A percentile compares a stretch with the other conserved stretches of the same genome.
Evolutionary conservation across 2,329 filamentous ascomycete genomes (phyloP).

Genomic region (Colletotrichum tropicale): DNA sequence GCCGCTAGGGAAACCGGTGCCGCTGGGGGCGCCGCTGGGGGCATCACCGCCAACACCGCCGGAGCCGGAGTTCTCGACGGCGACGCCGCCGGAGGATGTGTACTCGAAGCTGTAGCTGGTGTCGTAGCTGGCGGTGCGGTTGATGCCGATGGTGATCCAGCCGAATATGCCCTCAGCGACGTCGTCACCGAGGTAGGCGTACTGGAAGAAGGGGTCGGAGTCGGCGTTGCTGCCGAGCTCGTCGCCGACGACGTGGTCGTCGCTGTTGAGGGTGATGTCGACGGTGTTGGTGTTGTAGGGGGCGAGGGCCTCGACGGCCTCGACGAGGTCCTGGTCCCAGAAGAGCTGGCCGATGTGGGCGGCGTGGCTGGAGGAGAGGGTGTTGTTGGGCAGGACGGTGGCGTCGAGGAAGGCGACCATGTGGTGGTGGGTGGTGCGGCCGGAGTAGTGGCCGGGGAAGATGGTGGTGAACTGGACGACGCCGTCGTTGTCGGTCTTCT

Average conservation of each 20-base stretch:
- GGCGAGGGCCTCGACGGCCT: not conserved
- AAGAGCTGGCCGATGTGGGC: slow-evolving; percentile 26
- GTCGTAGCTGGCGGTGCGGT: slow-evolving; percentile 22
- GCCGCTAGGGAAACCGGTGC: slow-evolving; percentile 6
- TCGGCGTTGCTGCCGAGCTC: slow-evolving; percentile 46
- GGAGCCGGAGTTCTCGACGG: not conserved
- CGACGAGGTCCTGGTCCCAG: slow-evolving; percentile 10
- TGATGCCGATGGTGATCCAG: slow-evolving; percentile 52
- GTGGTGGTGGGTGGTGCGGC: slow-evolving; percentile 54
- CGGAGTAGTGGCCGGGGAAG: slow-evolving; percentile 49
- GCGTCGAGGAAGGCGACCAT: slow-evolving; percentile 21
- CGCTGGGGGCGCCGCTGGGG: slow-evolving; percentile 5
- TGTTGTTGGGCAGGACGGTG: slow-evolving; percentile 40
- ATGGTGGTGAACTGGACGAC: slow-evolving; percentile 43
- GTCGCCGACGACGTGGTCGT: slow-evolving; percentile 48
- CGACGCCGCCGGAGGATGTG: not conserved
- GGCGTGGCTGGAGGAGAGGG: slow-evolving; percentile 46
- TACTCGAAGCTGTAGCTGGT: not conserved
- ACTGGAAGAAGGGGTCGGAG: slow-evolving; percentile 58
- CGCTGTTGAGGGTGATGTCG: slow-evolving; percentile 15
- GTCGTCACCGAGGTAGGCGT: slow-evolving; percentile 53
- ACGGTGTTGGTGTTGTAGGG: slow-evolving; percentile 13
- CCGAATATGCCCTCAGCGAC: slow-evolving; percentile 48
- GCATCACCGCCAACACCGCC: not conserved
- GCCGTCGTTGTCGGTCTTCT: slow-evolving; percentile 23